These are phyloP conservation scores for Pythium sukuiense DNA, from an alignment of 352 stramenopile genomes.

Conservation along the genomic window DNA sequence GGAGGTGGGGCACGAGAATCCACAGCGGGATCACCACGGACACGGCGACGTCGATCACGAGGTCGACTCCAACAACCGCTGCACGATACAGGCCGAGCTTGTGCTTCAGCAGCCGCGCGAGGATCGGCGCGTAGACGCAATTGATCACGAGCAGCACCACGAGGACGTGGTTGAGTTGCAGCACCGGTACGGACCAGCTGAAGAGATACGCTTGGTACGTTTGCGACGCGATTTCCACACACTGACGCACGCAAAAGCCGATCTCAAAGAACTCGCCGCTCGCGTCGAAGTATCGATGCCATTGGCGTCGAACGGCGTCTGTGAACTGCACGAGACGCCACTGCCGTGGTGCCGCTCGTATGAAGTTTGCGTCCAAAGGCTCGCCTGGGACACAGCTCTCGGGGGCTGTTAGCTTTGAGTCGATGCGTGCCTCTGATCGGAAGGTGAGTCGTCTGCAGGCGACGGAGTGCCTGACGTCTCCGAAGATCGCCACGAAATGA, in stretches of 20 bases:
- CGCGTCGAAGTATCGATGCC: neutral
- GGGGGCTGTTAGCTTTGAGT: no score
- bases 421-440: neutral
- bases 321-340: neutral
- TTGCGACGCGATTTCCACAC: constrained; percentile 7
- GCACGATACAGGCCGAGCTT: neutral
- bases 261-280: constrained; percentile 3
- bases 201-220: constrained; percentile 24
- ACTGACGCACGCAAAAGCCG: constrained; percentile 5
- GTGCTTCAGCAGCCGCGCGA: neutral
- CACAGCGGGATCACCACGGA: constrained; percentile 2
- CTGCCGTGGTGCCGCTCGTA: neutral
- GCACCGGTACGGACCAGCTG: constrained; percentile 4
- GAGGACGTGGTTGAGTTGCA: constrained; percentile 6
- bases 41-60: constrained; percentile 5
- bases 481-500: neutral
- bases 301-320: neutral
- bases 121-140: constrained; percentile 3
- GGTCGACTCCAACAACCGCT: neutral
- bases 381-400: neutral
- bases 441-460: neutral
- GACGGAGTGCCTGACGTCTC: neutral
- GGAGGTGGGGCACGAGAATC: neutral
- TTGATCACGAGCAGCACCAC: constrained; percentile 11
- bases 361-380: neutral